phyloP scores from a whole-genome alignment of 2,329 filamentous ascomycete genomes.

The Stachybotrys chartarum region DNA sequence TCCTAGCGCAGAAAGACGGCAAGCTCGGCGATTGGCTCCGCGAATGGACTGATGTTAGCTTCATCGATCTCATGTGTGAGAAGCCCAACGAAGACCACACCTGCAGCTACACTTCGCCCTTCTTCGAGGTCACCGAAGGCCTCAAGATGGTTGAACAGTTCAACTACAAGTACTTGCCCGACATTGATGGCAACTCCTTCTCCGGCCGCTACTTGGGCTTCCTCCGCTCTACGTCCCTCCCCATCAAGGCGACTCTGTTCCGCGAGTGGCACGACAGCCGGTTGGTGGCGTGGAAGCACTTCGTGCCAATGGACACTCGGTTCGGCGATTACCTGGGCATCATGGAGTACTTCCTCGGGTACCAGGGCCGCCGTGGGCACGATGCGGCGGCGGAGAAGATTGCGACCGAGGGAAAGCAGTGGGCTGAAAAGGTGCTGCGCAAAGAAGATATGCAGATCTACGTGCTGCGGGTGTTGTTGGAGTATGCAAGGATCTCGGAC shows the following conservation, averaged over 20 bases:
- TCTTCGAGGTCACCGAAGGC: slow-evolving; percentile 32
- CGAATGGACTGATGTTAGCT: slow-evolving; percentile 41
- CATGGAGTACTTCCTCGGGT: slow-evolving; percentile 67
- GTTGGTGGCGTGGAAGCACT: slow-evolving; percentile 71
- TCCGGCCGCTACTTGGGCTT: slow-evolving; percentile 64
- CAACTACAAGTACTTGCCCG: slow-evolving; percentile 60
- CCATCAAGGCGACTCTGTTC: slow-evolving; percentile 73
- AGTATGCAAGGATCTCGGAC: slow-evolving; percentile 52
- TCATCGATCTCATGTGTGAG: slow-evolving; percentile 48
- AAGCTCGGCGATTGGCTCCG: slow-evolving; percentile 43
- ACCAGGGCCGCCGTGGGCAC: slow-evolving; percentile 35
- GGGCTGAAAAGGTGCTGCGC: slow-evolving; percentile 61
- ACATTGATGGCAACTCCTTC: slow-evolving; percentile 70
- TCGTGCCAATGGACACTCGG: slow-evolving; percentile 70
- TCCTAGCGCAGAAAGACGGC: slow-evolving; percentile 36
- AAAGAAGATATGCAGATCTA: slow-evolving; percentile 71
- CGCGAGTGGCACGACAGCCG: slow-evolving; percentile 75
- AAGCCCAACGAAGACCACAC: slow-evolving; percentile 24
- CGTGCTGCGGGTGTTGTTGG: slow-evolving; percentile 54
- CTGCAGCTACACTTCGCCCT: slow-evolving; percentile 42
- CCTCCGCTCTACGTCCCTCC: slow-evolving; percentile 59
- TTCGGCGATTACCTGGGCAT: slow-evolving; percentile 67
- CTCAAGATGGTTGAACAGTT: slow-evolving; percentile 47
- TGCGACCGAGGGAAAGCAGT: slow-evolving; percentile 56
- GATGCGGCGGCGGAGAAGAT: slow-evolving; percentile 58